phyloP scores from a whole-genome alignment of 1,139 yeast species.

The Diutina siamensis region DNA sequence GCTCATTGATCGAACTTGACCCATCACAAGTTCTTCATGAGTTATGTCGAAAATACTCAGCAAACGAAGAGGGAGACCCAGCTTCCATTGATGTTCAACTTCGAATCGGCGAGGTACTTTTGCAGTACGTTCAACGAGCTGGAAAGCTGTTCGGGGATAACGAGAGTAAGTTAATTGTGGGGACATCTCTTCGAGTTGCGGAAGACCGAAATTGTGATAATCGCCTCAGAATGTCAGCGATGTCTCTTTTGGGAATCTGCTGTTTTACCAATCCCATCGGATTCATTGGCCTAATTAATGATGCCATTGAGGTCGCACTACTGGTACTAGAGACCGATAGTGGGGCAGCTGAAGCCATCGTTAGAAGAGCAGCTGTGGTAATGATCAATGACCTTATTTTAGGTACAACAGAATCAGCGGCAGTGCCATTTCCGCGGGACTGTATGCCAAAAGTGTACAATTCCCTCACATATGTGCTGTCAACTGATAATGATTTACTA shows the following conservation, averaged over 20 bases:
- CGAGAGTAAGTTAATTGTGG: constrained; percentile 17
- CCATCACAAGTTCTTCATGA: constrained; percentile 26
- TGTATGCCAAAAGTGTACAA: constrained; percentile 32
- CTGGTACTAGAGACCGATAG: constrained; percentile 59
- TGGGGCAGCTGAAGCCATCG: constrained; percentile 31
- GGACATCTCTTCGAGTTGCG: constrained; percentile 27
- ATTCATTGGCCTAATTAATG: constrained; percentile 32
- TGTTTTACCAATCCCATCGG: constrained; percentile 52
- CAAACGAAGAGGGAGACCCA: constrained; percentile 12
- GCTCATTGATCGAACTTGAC: constrained; percentile 39
- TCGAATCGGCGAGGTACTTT: constrained; percentile 70
- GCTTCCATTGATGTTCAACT: constrained; percentile 49
- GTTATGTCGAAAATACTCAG: constrained; percentile 29
- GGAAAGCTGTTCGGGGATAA: constrained; percentile 38
- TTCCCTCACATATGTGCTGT: constrained; percentile 31
- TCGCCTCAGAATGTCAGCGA: constrained; percentile 69
- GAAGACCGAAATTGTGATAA: constrained; percentile 31
- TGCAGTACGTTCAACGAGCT: constrained; percentile 41
- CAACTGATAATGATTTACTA: constrained; percentile 43
- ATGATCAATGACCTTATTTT: constrained; percentile 51
- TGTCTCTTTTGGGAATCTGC: constrained; percentile 66
- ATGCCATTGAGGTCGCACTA: constrained; percentile 61
- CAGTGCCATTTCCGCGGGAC: constrained; percentile 37
- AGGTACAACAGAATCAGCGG: constrained; percentile 30
- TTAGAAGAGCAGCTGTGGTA: constrained; percentile 70